These are phyloP conservation scores for Coemansia sp. DNA, from an alignment of 192 early-diverging fungal genomes.

Conservation along the genomic window DNA sequence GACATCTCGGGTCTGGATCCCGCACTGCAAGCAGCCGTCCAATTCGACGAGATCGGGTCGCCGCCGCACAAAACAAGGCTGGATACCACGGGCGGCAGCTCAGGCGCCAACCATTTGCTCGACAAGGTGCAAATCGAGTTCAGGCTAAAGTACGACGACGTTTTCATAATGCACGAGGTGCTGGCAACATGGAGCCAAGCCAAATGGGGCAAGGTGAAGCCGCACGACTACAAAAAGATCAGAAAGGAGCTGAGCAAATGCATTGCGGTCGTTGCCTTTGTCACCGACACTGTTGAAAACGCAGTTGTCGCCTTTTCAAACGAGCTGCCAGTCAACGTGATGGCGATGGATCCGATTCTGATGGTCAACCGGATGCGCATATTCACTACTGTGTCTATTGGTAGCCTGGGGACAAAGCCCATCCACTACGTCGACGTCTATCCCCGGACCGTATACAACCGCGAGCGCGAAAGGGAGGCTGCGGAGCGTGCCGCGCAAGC, in stretches of 20 bases:
- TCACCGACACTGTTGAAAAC: conserved; percentile 20
- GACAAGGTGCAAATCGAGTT: conserved; percentile 43
- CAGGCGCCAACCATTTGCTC: neutral
- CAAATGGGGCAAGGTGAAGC: conserved; percentile 25
- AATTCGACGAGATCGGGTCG: neutral
- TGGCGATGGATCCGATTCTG: conserved; percentile 39
- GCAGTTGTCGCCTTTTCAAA: conserved; percentile 35
- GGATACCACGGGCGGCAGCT: neutral
- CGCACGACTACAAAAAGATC: conserved; percentile 2
- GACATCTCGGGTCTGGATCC: conserved; percentile 47
- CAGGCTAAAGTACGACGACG: conserved; percentile 26
- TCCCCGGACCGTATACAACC: conserved; percentile 39
- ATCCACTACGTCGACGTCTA: conserved; percentile 34
- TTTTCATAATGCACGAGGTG: conserved; percentile 28
- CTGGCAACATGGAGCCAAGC: conserved; percentile 20
- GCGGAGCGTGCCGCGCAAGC: conserved; percentile 23
- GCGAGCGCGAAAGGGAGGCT: conserved; percentile 22
- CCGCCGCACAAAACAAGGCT: neutral
- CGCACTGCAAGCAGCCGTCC: conserved; percentile 38
- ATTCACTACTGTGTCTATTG: conserved; percentile 32
- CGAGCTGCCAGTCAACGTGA: conserved; percentile 24
- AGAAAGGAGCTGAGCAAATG: conserved; percentile 24
- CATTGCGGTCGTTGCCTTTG: conserved; percentile 33
- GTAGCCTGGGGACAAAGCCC: conserved; percentile 30
- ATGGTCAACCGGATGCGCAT: conserved; percentile 32